Evolutionary conservation across 2,329 filamentous ascomycete species (phyloP), one percentile per base, ranked within the genome.

Genomic region (Botrytis galanthina): DNA sequence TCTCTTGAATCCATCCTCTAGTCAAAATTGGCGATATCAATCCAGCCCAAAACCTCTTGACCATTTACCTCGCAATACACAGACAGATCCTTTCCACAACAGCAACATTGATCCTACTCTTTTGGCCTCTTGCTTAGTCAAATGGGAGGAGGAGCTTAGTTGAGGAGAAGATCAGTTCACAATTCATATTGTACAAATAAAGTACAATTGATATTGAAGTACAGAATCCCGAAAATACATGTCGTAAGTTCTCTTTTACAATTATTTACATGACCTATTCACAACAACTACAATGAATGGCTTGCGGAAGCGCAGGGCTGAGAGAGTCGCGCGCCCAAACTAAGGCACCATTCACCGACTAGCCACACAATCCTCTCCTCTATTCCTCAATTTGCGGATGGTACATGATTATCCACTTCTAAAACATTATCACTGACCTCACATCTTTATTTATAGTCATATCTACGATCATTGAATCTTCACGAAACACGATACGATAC

Each of bases 401-500:
- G 44, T 48, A 67, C 62, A 68, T 68, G 39, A 42, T 44, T n/a
- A 59, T 62, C 42, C 29, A 35, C 48, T 51, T 61, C 66, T 18
- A 37, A 72, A 59, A 35, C 70, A 68, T 42, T 48, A 29, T 68
- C 66, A 70, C 39, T 73, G 78, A 75, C 70, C 62, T 73, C 64
- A 48, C 48, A 37, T 71, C 61, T 75, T 70, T 74, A 72, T 71
- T 73, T 71, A 64, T 57, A 75, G 66, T 71, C 69, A 76, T 74
- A 74, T 37, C 48, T 48, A 67, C 37, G n/a, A 59, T 72, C 62
- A 48, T 72, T 72, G 62, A 46, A 26, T 74, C 73, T 63, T 77
- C 63, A 77, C 76, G 74, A 78, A 70, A 76, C 75, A 77, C 75
- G 73, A 78, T 73, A 70, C 68, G 48, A 54, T n/a, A 54, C 48